phyloP scores from a whole-genome alignment of 768 basidiomycete species.

The Mycena rebaudengoi region DNA sequence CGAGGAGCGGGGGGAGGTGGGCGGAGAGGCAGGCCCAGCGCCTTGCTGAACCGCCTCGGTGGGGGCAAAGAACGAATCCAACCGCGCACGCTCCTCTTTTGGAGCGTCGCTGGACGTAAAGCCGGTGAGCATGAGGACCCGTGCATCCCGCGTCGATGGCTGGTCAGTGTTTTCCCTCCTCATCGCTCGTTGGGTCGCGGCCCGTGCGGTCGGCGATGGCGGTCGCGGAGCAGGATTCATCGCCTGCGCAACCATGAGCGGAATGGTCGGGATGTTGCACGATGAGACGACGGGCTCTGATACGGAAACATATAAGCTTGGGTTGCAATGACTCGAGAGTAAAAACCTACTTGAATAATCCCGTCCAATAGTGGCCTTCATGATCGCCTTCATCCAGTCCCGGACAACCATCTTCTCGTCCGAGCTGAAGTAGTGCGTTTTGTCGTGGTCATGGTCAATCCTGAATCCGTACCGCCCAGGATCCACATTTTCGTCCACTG shows the following conservation, averaged over 20 bases:
- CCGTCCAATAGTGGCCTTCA: constrained; percentile 97
- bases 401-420: constrained; percentile 84
- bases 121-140: constrained; percentile 66
- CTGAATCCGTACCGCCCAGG: constrained; percentile 96
- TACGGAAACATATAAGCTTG: no score
- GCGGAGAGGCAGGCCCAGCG: constrained; percentile 23
- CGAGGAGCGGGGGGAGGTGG: constrained; percentile 28
- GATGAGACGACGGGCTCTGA: constrained; percentile 96
- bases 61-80: constrained; percentile 68
- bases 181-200: constrained; percentile 86
- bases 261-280: constrained; percentile 96
- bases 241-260: constrained; percentile 91
- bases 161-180: constrained; percentile 87
- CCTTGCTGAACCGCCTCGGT: constrained; percentile 39
- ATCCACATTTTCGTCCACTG: constrained; percentile 90
- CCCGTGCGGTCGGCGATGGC: constrained; percentile 88
- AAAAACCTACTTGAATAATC: constrained; percentile 86
- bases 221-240: constrained; percentile 97
- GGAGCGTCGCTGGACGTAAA: constrained; percentile 45
- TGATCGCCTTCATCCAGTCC: constrained; percentile 99
- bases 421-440: constrained; percentile 90
- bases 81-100: constrained; percentile 56
- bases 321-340: no score
- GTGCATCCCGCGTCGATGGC: constrained; percentile 81
- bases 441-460: constrained; percentile 88